phyloP scores from a whole-genome alignment of 176 grass and related monocot species.

The Metroxylon sagu region DNA sequence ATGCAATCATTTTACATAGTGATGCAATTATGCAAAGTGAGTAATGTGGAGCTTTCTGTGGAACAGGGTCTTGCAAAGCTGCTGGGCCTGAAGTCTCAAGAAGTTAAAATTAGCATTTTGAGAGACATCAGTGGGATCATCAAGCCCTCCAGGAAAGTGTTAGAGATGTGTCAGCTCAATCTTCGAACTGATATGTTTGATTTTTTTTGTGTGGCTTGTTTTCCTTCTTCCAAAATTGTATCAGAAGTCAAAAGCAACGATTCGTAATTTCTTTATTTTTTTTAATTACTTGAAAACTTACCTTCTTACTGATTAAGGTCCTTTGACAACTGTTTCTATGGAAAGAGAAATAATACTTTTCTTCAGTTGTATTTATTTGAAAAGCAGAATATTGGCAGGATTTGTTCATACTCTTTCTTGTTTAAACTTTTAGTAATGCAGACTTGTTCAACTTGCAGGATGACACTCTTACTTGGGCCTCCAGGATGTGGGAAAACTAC shows the following conservation, averaged over 20 bases:
- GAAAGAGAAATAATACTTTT: too few species aligned
- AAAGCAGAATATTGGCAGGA: neutral
- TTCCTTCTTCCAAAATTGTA: neutral
- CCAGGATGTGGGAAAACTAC: constrained; percentile 79
- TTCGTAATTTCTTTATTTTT: too few species aligned
- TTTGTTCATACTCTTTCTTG: neutral
- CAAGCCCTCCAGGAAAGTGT: constrained; percentile 50
- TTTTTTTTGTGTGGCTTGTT: neutral
- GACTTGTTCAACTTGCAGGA: constrained; percentile 25
- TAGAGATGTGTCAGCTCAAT: neutral
- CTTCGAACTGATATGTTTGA: neutral
- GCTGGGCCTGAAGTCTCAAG: constrained; percentile 30
- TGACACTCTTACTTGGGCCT: constrained; percentile 71
- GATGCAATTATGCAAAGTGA: too few species aligned
- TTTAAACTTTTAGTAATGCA: neutral
- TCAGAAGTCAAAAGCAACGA: too few species aligned
- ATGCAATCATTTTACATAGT: too few species aligned
- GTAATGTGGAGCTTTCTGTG: neutral
- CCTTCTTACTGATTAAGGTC: too few species aligned
- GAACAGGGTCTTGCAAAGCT: constrained; percentile 26
- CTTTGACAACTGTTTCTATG: too few species aligned
- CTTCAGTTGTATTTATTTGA: neutral
- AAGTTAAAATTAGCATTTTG: constrained; percentile 38
- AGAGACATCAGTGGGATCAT: constrained; percentile 49
- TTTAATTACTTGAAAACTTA: too few species aligned